Evolutionary conservation across 2,329 filamentous ascomycete species (phyloP).

Genomic region (Microdochium trichocladiopsis): DNA sequence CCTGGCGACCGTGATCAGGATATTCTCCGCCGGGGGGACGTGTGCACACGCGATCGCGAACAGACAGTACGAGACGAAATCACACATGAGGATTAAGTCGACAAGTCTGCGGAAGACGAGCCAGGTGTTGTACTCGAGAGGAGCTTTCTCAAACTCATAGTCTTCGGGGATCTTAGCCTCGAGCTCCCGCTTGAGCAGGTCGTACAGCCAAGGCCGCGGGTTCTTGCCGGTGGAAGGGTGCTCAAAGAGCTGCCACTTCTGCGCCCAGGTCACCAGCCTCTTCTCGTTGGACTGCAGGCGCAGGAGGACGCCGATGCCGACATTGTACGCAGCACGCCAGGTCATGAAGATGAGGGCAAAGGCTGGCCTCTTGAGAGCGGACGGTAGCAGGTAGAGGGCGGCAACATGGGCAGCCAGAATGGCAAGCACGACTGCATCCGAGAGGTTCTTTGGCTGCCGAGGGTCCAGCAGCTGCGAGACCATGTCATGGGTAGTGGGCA

Average conservation of each 20-base stretch:
- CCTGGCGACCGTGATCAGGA: slow-evolving; percentile 61
- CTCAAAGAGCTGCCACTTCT: slow-evolving; percentile 80
- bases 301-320: slow-evolving; percentile 85
- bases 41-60: slow-evolving; percentile 86
- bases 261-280: slow-evolving; percentile 80
- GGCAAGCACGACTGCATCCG: slow-evolving; percentile 71
- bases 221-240: slow-evolving; percentile 74
- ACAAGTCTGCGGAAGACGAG: slow-evolving; percentile 91
- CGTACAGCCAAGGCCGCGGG: slow-evolving; percentile 74
- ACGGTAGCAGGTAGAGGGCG: slow-evolving; percentile 66
- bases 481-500: slow-evolving; percentile 97
- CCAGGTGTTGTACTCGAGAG: slow-evolving; percentile 99
- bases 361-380: slow-evolving; percentile 61
- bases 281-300: slow-evolving; percentile 86
- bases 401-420: slow-evolving; percentile 72
- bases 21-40: slow-evolving; percentile 64
- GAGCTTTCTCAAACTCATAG: slow-evolving; percentile 88
- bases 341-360: slow-evolving; percentile 83
- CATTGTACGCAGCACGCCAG: slow-evolving; percentile 90
- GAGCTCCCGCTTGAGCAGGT: slow-evolving; percentile 78
- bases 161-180: slow-evolving; percentile 92
- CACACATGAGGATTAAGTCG: slow-evolving; percentile 96
- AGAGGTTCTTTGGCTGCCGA: slow-evolving; percentile 89
- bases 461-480: slow-evolving; percentile 94
- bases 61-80: slow-evolving; percentile 93